Conservation (phyloP, 768 basidiomycete species). For the Russula dissimulans region DNA sequence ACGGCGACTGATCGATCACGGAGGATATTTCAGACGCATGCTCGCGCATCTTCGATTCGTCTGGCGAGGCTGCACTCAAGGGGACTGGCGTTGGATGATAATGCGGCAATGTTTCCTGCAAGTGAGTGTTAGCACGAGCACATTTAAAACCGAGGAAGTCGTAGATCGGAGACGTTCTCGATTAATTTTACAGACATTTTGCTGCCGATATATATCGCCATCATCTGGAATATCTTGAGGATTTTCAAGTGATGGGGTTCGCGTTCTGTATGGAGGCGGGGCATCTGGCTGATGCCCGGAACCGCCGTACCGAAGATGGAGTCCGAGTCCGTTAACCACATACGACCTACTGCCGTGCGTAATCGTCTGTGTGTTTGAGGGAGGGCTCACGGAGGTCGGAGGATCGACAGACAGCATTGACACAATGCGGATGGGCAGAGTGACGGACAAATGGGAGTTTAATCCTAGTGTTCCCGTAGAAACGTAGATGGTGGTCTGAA, state of each 20-base stretch:
- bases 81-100: not conserved
- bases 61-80: not conserved
- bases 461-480: constrained; percentile 35
- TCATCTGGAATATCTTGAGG: not conserved
- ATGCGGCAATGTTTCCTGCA: not conserved
- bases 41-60: not conserved
- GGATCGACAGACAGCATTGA: constrained; percentile 85
- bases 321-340: not conserved
- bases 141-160: not conserved
- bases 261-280: constrained; percentile 10
- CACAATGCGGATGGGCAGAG: constrained; percentile 66
- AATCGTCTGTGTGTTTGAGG: not conserved
- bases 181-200: not conserved
- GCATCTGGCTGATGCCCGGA: not conserved
- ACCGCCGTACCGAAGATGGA: not conserved
- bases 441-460: constrained; percentile 55
- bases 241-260: constrained; percentile 3
- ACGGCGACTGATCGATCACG: not conserved
- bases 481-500: constrained; percentile 55
- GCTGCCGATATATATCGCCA: not conserved
- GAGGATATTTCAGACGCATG: not conserved
- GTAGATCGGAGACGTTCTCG: not conserved
- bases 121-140: not conserved
- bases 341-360: not conserved
- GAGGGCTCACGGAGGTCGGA: constrained; percentile 36